Evolutionary conservation across 805 yeast species (phyloP).

Genomic region (Yarrowia deformans): DNA sequence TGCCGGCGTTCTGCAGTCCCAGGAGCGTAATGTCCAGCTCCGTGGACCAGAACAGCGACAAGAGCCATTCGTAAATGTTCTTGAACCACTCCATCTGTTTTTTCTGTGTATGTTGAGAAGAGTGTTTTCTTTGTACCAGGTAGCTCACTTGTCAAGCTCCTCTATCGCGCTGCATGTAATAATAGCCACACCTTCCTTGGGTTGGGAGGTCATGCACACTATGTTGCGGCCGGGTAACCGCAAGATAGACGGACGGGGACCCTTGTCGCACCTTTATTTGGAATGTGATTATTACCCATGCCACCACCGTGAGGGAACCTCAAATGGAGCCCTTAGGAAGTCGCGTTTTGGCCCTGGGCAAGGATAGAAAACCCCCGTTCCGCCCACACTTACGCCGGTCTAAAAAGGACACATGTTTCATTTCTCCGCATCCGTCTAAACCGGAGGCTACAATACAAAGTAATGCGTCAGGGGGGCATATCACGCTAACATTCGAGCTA

Average conservation of each 20-base stretch:
- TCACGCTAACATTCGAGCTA: too few species aligned
- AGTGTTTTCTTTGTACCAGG: not conserved
- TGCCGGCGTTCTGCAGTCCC: slow-evolving; percentile 53
- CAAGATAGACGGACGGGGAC: not conserved
- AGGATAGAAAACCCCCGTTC: too few species aligned
- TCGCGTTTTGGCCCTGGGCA: too few species aligned
- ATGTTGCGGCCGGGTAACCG: slow-evolving; percentile 16
- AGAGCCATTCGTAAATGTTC: slow-evolving; percentile 46
- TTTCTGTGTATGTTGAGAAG: not conserved
- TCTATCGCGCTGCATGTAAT: slow-evolving; percentile 8
- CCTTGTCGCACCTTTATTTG: too few species aligned
- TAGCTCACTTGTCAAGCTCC: not conserved
- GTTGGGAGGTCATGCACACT: slow-evolving; percentile 12
- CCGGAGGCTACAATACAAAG: not conserved
- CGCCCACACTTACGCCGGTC: not conserved
- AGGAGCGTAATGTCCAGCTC: slow-evolving; percentile 51
- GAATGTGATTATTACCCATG: too few species aligned
- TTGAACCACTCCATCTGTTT: slow-evolving; percentile 29
- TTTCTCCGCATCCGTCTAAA: not conserved
- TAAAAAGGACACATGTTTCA: not conserved
- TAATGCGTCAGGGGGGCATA: too few species aligned
- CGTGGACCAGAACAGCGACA: slow-evolving; percentile 49
- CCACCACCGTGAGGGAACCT: too few species aligned
- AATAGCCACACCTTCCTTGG: not conserved
- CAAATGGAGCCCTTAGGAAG: too few species aligned